A percentile compares a stretch with the other conserved stretches of the same genome.
Conservation (phyloP, 495 filamentous ascomycete species). For the Penicillium ucsense region DNA sequence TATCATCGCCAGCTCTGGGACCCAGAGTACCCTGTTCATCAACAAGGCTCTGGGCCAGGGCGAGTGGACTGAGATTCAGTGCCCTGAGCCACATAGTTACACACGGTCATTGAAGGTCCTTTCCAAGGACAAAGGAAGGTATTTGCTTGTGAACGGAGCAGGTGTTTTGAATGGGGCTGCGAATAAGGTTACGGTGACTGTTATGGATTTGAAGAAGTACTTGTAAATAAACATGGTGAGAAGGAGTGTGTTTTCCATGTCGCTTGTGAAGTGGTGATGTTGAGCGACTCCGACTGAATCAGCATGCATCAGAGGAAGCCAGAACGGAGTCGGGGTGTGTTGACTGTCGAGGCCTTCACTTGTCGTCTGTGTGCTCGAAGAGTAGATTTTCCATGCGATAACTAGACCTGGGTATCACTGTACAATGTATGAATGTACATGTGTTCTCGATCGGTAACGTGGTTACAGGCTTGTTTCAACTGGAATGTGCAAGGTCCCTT, state of each 20-base stretch:
- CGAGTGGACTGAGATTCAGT: conserved; percentile 44
- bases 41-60: conserved; percentile 47
- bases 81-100: conserved; percentile 40
- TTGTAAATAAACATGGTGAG: not conserved
- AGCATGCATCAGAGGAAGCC: too few relatives aligned
- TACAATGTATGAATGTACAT: too few relatives aligned
- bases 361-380: too few relatives aligned
- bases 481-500: too few relatives aligned
- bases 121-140: conserved; percentile 17
- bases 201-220: conserved; percentile 18
- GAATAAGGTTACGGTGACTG: conserved; percentile 23
- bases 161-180: conserved; percentile 15
- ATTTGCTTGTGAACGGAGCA: conserved; percentile 18
- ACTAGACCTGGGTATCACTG: too few relatives aligned
- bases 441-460: too few relatives aligned
- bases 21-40: conserved; percentile 43
- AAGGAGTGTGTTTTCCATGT: not conserved
- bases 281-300: too few relatives aligned
- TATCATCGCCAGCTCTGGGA: conserved; percentile 46
- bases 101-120: conserved; percentile 40
- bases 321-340: too few relatives aligned
- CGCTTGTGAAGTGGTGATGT: too few relatives aligned
- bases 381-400: too few relatives aligned
- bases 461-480: too few relatives aligned
- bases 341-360: too few relatives aligned